A percentile compares a stretch with the other conserved stretches of the same genome.
phyloP scores from a whole-genome alignment of 192 early-diverging fungal genomes.

The Podila epicladia region DNA sequence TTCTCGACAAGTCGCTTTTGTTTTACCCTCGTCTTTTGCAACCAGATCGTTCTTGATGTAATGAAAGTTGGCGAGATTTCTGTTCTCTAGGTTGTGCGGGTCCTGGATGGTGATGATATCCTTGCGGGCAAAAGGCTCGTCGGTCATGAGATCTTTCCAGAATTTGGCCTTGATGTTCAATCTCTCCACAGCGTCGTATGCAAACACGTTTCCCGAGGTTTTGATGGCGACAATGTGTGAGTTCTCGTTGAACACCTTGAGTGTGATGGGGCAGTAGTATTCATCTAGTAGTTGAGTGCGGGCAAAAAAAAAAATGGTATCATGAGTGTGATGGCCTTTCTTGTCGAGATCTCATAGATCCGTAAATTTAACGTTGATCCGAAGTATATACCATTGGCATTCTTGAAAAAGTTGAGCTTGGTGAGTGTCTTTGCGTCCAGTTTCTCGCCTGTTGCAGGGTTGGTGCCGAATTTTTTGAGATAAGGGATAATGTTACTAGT shows the following conservation, averaged over 20 bases:
- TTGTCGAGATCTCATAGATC: not conserved
- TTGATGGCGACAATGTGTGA: slow-evolving; percentile 89
- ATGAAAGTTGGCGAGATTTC: slow-evolving; percentile 79
- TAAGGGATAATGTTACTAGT: slow-evolving; percentile 80
- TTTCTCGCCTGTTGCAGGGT: slow-evolving; percentile 86
- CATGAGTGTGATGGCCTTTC: not conserved
- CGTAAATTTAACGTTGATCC: not conserved
- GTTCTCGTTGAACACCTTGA: slow-evolving; percentile 85
- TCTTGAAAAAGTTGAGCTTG: slow-evolving; percentile 84
- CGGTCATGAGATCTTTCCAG: slow-evolving; percentile 89
- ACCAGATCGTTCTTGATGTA: slow-evolving; percentile 76
- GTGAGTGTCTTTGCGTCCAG: slow-evolving; percentile 79
- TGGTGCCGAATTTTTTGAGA: slow-evolving; percentile 79
- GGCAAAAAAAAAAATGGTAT: not conserved
- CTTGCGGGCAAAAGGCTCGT: slow-evolving; percentile 85
- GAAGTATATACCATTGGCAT: slow-evolving; percentile 60
- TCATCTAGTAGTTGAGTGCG: slow-evolving; percentile 56
- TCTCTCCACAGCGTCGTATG: slow-evolving; percentile 85
- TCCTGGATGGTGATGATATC: slow-evolving; percentile 95
- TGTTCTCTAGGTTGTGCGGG: slow-evolving; percentile 76
- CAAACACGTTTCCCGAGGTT: slow-evolving; percentile 88
- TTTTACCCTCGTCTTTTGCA: slow-evolving; percentile 60
- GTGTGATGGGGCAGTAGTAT: slow-evolving; percentile 91
- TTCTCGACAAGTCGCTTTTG: not conserved
- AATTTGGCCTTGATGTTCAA: slow-evolving; percentile 87